Evolutionary conservation across 805 yeast species (phyloP).

Genomic region (Starmerella khaoyaiensis): DNA sequence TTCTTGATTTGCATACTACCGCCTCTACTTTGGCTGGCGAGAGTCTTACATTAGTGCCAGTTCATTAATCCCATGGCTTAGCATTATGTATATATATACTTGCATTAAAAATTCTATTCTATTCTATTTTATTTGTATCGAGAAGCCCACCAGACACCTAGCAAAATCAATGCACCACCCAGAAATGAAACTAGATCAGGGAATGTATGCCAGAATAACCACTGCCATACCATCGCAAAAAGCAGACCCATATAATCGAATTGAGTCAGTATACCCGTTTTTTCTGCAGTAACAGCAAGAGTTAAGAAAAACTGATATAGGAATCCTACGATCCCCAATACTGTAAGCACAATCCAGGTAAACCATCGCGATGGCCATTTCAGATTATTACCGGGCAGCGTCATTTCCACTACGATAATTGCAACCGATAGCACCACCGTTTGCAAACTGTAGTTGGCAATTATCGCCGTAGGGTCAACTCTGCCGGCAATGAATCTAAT

Average conservation of each 20-base stretch:
- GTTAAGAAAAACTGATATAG: slow-evolving; percentile 67
- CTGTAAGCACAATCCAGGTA: slow-evolving; percentile 44
- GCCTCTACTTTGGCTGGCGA: too few relatives aligned
- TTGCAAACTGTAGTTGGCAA: slow-evolving; percentile 56
- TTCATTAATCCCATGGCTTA: too few relatives aligned
- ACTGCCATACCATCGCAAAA: slow-evolving; percentile 66
- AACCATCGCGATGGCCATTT: slow-evolving; percentile 1
- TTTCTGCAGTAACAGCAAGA: slow-evolving; percentile 68
- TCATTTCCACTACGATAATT: slow-evolving; percentile 23
- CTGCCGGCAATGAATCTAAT: slow-evolving; percentile 61
- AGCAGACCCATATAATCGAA: slow-evolving; percentile 65
- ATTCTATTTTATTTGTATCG: too few relatives aligned
- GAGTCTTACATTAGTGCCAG: too few relatives aligned
- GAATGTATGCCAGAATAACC: slow-evolving; percentile 51
- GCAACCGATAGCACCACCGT: slow-evolving; percentile 44
- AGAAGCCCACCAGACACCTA: slow-evolving; percentile 11
- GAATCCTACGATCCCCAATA: slow-evolving; percentile 67
- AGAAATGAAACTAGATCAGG: slow-evolving; percentile 56
- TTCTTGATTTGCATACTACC: not conserved
- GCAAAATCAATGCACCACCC: slow-evolving; percentile 57
- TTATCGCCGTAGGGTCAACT: slow-evolving; percentile 69
- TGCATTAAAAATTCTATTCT: too few relatives aligned
- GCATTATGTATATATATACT: too few relatives aligned
- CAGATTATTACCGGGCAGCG: not conserved
- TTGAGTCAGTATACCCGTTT: slow-evolving; percentile 61